Base-by-base conservation (phyloP, 2,329 filamentous ascomycete genomes). In the Paracoccidioides lutzii region DNA sequence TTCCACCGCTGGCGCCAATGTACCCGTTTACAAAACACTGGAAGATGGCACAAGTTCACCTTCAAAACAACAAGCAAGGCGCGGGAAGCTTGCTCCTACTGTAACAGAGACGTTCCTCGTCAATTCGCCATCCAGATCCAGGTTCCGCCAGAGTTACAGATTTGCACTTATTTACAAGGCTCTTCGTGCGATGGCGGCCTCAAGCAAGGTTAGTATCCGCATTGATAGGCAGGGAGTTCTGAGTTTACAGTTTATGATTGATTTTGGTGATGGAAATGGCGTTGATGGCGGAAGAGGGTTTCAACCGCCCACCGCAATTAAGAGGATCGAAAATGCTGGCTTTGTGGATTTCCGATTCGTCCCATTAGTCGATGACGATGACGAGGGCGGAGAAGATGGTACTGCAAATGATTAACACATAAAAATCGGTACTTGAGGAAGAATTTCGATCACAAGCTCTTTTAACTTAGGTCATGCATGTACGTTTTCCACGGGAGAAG, bases 181-280 rank as follows among this genome's bases (percentile, higher is more conserved):
- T 0, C 83, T 83, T 48, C 84, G 91, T 60, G 91, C 93, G n/a
- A 97, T 98, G 91, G 83, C 85, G 48, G 81, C 90, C 41, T 89
- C 90, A 4, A 90, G 81, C 65, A 98, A 97, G 71, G 90, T 97
- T 57, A 95, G 90, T 67, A 79, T 98, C 59, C 79, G 93, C 14
- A 85, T 89, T 0, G 93, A 98, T 70, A 78, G 81, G 1, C 88
- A 95, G 67, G 91, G 93, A 0, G 91, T 98, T 35, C 71, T 98
- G 60, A 96, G 88, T 70, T 73, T 97, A 68, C 93, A 98, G 67
- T 96, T 97, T 65, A 93, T 98, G 86, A 85, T 98, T 14, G 89
- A 96, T 67, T 78, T 90, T 44, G 88, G 93, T 59, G 80, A 80
- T 5, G 79, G 80, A 45, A 58, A 58, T 7, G 57, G 60, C 45